A percentile compares a stretch with the other conserved stretches of the same genome.
Evolutionary conservation across 2,329 filamentous ascomycete species (phyloP).

Genomic region (Parastagonospora avenae): DNA sequence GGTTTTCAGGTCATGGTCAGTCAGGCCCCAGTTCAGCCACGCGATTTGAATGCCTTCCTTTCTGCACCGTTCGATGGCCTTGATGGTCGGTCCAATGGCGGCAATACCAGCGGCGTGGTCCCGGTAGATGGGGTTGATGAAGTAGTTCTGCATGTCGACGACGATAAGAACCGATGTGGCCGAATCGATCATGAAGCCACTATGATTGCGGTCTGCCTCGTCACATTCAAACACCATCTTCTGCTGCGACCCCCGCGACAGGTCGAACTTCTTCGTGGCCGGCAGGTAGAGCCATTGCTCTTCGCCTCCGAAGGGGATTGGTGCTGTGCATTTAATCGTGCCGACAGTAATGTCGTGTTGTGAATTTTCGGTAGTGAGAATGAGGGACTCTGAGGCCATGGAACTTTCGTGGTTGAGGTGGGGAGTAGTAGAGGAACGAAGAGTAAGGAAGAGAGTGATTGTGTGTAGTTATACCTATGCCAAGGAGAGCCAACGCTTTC

Average conservation of each 20-base stretch:
- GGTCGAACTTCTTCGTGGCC: slow-evolving; percentile 49
- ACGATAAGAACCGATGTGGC: slow-evolving; percentile 47
- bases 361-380: slow-evolving; percentile 18
- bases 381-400: slow-evolving; percentile 22
- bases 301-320: slow-evolving; percentile 50
- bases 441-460: not conserved
- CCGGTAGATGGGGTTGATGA: slow-evolving; percentile 41
- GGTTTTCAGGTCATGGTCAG: slow-evolving; percentile 42
- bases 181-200: slow-evolving; percentile 50
- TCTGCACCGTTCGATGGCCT: slow-evolving; percentile 48
- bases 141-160: slow-evolving; percentile 54
- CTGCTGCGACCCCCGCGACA: slow-evolving; percentile 44
- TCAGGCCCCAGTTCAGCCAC: slow-evolving; percentile 52
- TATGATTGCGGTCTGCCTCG: slow-evolving; percentile 48
- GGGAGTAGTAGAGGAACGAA: not conserved
- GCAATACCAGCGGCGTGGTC: slow-evolving; percentile 36
- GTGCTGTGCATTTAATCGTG: slow-evolving; percentile 44
- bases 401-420: not conserved
- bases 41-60: slow-evolving; percentile 48
- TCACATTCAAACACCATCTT: slow-evolving; percentile 49
- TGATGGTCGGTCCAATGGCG: slow-evolving; percentile 44
- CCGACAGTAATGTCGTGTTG: slow-evolving; percentile 27
- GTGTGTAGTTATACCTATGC: not conserved
- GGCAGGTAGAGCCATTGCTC: slow-evolving; percentile 50
- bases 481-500: not conserved